phyloP scores from a whole-genome alignment of 1,139 yeast genomes.

The Lodderomyces pseudojiufengensis region DNA sequence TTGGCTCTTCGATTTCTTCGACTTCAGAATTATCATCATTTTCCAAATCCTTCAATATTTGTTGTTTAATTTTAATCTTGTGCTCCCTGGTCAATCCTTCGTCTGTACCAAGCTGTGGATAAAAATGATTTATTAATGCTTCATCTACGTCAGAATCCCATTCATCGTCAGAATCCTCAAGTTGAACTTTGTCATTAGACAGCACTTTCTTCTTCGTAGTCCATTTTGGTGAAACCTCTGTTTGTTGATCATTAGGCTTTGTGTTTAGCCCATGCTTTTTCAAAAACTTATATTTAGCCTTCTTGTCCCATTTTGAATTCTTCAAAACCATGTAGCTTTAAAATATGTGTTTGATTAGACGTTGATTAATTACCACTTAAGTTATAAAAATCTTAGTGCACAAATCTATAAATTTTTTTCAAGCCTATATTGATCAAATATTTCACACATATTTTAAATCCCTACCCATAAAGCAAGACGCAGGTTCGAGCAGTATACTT shows the following conservation, averaged over 20 bases:
- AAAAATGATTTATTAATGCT: constrained; percentile 38
- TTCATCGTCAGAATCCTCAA: constrained; percentile 35
- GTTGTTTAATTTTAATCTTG: constrained; percentile 35
- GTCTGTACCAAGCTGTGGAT: constrained; percentile 36
- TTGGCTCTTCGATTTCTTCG: constrained; percentile 9
- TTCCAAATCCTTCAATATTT: constrained; percentile 30
- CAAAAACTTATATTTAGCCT: constrained; percentile 38
- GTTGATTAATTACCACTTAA: constrained; percentile 1
- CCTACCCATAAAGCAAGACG: no score
- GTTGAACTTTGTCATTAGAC: constrained; percentile 14
- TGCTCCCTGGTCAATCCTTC: constrained; percentile 32
- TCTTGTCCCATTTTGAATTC: constrained; percentile 45
- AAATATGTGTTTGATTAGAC: no score
- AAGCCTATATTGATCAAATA: no score
- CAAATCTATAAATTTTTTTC: not conserved
- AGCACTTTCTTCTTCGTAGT: constrained; percentile 24
- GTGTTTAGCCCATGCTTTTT: constrained; percentile 37
- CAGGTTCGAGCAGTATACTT: no score
- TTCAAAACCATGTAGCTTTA: constrained; percentile 42
- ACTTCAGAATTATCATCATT: constrained; percentile 14
- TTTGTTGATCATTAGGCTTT: constrained; percentile 1
- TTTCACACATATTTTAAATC: no score
- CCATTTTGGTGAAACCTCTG: constrained; percentile 30
- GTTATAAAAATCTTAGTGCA: not conserved
- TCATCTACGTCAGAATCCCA: constrained; percentile 48